Evolutionary conservation across 179 eudicot species (phyloP), one percentile per base, ranked within the genome.

Genomic region (Beta lomatogona): DNA sequence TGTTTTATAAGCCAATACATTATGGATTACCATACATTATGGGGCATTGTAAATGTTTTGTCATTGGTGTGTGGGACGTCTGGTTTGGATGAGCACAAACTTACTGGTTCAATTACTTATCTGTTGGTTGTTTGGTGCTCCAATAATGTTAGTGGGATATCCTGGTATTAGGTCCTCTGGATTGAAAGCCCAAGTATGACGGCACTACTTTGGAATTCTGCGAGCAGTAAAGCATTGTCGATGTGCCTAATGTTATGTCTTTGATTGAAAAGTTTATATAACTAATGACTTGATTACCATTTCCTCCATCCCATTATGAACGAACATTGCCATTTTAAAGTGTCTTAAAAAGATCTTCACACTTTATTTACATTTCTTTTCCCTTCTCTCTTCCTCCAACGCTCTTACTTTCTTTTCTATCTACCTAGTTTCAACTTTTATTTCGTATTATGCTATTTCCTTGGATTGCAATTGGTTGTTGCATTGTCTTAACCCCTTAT

Each of bases 71-170:
- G 25, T 64, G 44, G 45, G 57, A 10, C n/a, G 60, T 67, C 52
- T 78, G 66, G 59, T 74, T 53, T 79, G 59, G 77, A 65, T 82
- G 52, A 73, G 54, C 77, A 44, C n/a, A 50, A 9, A n/a, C 44
- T 60, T 70, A 64, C 46, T 76, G 84, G 77, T 78, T 28, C 45
- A 65, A 70, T 71, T 41, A 67, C 11, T 50, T 48, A 21, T 28
- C 6, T 53, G 63, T 50, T 52, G 58, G 31, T 36, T 52, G 9
- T 77, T 71, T 50, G 64, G 14, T 21, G 48, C n/a, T 46, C 21
- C 18, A 54, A 75, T 74, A 15, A 71, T 77, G 18, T 36, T 14
- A 58, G 19, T 45, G 25, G 58, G 44, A 54, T 54, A 6, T 28
- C 63, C 22, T 54, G 21, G 50, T 54, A 36, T 31, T 28, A 9